Evolutionary conservation across 805 yeast genomes (phyloP).

Genomic region (Starmerella tilneyi): DNA sequence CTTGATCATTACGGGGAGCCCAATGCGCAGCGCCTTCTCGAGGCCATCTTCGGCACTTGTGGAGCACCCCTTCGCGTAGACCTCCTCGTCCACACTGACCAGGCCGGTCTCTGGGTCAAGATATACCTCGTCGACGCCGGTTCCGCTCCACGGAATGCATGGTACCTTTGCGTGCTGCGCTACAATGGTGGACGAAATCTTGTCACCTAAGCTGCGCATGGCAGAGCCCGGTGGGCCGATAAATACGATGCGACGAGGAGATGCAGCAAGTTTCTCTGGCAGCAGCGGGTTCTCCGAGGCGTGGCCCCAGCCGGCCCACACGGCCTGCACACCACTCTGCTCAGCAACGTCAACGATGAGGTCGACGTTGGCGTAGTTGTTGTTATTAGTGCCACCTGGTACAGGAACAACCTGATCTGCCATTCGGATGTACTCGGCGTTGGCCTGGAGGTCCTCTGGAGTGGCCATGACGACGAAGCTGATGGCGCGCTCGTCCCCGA

Average conservation of each 20-base stretch:
- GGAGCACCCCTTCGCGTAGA: slow-evolving; percentile 84
- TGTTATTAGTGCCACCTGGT: slow-evolving; percentile 98
- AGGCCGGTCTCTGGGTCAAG: slow-evolving; percentile 60
- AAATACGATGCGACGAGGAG: slow-evolving; percentile 79
- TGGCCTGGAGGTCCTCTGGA: slow-evolving; percentile 95
- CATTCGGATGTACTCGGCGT: slow-evolving; percentile 96
- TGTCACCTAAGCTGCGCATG: slow-evolving; percentile 98
- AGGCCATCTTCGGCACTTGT: slow-evolving; percentile 80
- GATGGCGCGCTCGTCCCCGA: slow-evolving; percentile 87
- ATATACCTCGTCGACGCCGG: slow-evolving; percentile 78
- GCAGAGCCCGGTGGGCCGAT: slow-evolving; percentile 99
- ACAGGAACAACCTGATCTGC: slow-evolving; percentile 98
- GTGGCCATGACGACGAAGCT: slow-evolving; percentile 98
- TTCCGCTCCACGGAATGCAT: slow-evolving; percentile 99
- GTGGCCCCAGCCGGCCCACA: slow-evolving; percentile 99
- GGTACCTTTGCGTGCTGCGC: slow-evolving; percentile 99
- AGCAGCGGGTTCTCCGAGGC: slow-evolving; percentile 96
- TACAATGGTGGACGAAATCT: slow-evolving; percentile 93
- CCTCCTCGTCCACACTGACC: slow-evolving; percentile 78
- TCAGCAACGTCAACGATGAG: slow-evolving; percentile 95
- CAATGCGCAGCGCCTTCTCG: slow-evolving; percentile 70
- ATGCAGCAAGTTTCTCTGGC: slow-evolving; percentile 90
- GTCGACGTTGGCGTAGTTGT: slow-evolving; percentile 96
- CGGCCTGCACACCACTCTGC: slow-evolving; percentile 93
- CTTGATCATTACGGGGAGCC: slow-evolving; percentile 97